Conservation (phyloP, 768 basidiomycete species). For the Collybia mongolica region DNA sequence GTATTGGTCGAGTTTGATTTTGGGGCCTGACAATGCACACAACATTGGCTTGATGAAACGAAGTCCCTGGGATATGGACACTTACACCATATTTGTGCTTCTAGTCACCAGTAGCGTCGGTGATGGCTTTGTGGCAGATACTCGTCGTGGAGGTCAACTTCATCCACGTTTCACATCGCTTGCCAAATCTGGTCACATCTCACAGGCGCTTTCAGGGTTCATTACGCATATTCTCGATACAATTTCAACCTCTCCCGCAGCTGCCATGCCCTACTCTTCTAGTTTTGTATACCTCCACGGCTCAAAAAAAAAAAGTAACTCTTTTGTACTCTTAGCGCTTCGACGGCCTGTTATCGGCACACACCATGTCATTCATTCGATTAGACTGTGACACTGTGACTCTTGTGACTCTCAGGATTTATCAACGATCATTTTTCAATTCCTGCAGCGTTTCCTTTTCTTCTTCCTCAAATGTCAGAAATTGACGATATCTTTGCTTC, state of each 20-base stretch:
- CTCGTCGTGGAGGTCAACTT: background rate
- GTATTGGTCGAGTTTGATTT: slow-evolving; percentile 12
- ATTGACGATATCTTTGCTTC: slow-evolving; percentile 84
- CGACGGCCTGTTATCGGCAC: background rate
- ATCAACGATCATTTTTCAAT: slow-evolving; percentile 4
- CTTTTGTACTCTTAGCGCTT: no score
- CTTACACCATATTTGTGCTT: slow-evolving; percentile 31
- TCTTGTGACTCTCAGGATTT: slow-evolving; percentile 8
- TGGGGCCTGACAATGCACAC: slow-evolving; percentile 22
- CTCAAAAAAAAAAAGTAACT: no score
- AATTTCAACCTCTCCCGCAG: no score
- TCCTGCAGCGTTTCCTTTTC: background rate
- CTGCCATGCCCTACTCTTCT: background rate
- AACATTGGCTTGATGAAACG: slow-evolving; percentile 2
- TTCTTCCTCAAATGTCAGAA: slow-evolving; percentile 58
- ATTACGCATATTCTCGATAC: background rate
- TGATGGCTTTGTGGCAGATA: background rate
- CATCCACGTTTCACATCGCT: background rate
- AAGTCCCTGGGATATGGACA: slow-evolving; percentile 12
- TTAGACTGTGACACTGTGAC: slow-evolving; percentile 5
- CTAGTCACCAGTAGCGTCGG: slow-evolving; percentile 8
- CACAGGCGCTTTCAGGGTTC: background rate
- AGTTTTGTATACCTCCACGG: background rate
- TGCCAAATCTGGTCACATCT: background rate
- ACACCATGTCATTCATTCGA: background rate